These are phyloP conservation scores for Brettanomyces bruxellensis DNA, from an alignment of 805 yeast species.

Conservation along the genomic window DNA sequence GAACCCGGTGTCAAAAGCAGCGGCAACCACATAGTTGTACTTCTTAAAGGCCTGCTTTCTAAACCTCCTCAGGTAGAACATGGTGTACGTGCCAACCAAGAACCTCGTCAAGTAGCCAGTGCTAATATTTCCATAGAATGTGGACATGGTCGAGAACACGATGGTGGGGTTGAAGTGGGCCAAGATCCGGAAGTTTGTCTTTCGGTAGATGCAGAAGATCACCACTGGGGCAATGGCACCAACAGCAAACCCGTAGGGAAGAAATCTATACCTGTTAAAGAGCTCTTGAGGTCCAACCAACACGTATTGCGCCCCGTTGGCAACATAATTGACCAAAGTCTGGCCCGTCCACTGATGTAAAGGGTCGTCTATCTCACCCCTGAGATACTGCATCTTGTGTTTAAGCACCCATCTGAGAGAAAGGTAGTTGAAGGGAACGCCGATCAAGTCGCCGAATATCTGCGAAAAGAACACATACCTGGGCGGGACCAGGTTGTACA, in stretches of 20 bases:
- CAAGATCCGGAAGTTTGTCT: slow-evolving; percentile 11
- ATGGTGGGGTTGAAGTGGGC: slow-evolving; percentile 39
- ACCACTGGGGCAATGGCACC: slow-evolving; percentile 32
- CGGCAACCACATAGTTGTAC: slow-evolving; percentile 40
- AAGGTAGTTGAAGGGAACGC: slow-evolving; percentile 42
- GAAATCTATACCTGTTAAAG: slow-evolving; percentile 31
- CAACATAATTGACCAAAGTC: slow-evolving; percentile 29
- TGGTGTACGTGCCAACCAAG: slow-evolving; percentile 38
- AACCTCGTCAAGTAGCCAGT: slow-evolving; percentile 41
- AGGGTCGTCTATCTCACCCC: slow-evolving; percentile 28
- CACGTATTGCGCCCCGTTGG: slow-evolving; percentile 45
- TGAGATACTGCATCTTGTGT: slow-evolving; percentile 27
- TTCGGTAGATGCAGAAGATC: slow-evolving; percentile 15
- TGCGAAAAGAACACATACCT: slow-evolving; percentile 41
- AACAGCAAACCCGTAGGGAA: slow-evolving; percentile 36
- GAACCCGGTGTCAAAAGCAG: slow-evolving; percentile 43
- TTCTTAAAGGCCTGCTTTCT: slow-evolving; percentile 31
- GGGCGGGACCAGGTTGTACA: slow-evolving; percentile 47
- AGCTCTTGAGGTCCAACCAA: slow-evolving; percentile 38
- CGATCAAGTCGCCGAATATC: slow-evolving; percentile 41
- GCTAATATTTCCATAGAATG: slow-evolving; percentile 40
- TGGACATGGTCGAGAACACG: slow-evolving; percentile 37
- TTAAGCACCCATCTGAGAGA: slow-evolving; percentile 39
- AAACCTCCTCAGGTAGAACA: slow-evolving; percentile 35
- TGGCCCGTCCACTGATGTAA: slow-evolving; percentile 48